phyloP scores from a whole-genome alignment of 345 rosid species.

The Anacardium occidentale region DNA sequence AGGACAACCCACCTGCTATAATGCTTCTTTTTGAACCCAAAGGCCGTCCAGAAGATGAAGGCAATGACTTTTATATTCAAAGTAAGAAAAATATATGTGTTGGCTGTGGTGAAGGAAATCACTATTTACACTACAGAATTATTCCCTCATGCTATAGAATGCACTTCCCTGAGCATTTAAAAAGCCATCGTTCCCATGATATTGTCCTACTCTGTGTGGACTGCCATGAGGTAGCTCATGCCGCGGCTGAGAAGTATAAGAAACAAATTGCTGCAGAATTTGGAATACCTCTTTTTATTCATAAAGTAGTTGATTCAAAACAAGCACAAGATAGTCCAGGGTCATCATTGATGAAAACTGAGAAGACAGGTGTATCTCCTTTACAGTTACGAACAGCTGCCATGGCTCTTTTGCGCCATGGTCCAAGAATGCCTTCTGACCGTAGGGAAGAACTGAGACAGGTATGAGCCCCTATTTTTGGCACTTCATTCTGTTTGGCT shows the following conservation, averaged over 20 bases:
- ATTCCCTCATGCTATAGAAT: constrained; percentile 96
- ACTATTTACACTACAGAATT: constrained; percentile 85
- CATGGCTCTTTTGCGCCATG: constrained; percentile 93
- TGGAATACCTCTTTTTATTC: constrained; percentile 86
- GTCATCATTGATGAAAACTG: constrained; percentile 32
- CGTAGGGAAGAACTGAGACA: constrained; percentile 74
- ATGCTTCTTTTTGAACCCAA: constrained; percentile 93
- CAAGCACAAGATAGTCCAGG: constrained; percentile 38
- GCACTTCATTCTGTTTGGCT: neutral
- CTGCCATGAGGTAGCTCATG: constrained; percentile 94
- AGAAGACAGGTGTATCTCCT: constrained; percentile 84
- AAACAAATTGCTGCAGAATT: constrained; percentile 66
- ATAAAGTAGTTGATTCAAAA: constrained; percentile 60
- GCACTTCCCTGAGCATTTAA: constrained; percentile 96
- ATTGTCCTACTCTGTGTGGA: constrained; percentile 95
- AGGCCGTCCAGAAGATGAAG: constrained; percentile 98
- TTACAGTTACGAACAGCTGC: constrained; percentile 87
- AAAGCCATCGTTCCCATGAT: constrained; percentile 99
- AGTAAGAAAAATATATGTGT: constrained; percentile 93
- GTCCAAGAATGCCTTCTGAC: constrained; percentile 70
- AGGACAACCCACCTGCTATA: constrained; percentile 80
- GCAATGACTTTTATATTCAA: constrained; percentile 89
- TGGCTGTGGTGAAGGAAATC: constrained; percentile 93
- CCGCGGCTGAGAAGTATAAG: constrained; percentile 94
- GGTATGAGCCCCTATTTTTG: constrained; percentile 36